Evolutionary conservation across 805 yeast genomes (phyloP).

Genomic region (Teunomyces aglyptinius): DNA sequence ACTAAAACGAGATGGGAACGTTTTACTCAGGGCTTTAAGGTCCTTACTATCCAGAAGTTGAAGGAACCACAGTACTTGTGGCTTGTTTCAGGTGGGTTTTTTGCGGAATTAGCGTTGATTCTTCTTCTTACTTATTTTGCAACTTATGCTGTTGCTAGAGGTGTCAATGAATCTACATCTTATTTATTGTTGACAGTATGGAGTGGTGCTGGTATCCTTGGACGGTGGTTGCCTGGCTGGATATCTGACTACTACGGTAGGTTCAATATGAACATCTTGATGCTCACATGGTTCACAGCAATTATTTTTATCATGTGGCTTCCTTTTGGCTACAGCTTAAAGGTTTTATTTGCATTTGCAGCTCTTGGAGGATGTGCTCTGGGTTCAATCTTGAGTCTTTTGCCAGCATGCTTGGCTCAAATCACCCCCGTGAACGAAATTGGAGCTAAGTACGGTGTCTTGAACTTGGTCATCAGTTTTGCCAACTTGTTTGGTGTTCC

Average conservation of each 20-base stretch:
- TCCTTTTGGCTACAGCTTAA: conserved; percentile 27
- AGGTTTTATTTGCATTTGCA: conserved; percentile 31
- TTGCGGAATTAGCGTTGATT: conserved; percentile 27
- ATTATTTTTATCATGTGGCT: conserved; percentile 31
- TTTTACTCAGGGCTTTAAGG: conserved; percentile 16
- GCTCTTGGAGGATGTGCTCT: conserved; percentile 34
- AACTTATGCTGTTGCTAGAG: conserved; percentile 32
- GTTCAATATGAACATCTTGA: conserved; percentile 31
- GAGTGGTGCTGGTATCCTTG: conserved; percentile 30
- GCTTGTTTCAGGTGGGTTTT: conserved; percentile 30
- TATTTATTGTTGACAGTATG: conserved; percentile 27
- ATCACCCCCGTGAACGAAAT: conserved; percentile 30
- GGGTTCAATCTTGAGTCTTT: conserved; percentile 34
- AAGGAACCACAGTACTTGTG: conserved; percentile 20
- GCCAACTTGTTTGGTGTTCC: conserved; percentile 37
- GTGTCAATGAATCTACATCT: conserved; percentile 27
- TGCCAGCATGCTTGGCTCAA: conserved; percentile 29
- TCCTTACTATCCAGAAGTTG: background rate
- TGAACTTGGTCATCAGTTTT: conserved; percentile 28
- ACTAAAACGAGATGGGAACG: conserved; percentile 12
- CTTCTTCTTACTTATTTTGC: conserved; percentile 33
- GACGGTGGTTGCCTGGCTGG: conserved; percentile 32
- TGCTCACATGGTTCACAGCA: conserved; percentile 25
- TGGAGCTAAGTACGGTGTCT: conserved; percentile 36
- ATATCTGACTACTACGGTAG: conserved; percentile 27